Percentiles rank a stretch among this genome's conserved stretches.
Evolutionary conservation across 768 basidiomycete genomes (phyloP).

Genomic region (Filobasidium floriforme): DNA sequence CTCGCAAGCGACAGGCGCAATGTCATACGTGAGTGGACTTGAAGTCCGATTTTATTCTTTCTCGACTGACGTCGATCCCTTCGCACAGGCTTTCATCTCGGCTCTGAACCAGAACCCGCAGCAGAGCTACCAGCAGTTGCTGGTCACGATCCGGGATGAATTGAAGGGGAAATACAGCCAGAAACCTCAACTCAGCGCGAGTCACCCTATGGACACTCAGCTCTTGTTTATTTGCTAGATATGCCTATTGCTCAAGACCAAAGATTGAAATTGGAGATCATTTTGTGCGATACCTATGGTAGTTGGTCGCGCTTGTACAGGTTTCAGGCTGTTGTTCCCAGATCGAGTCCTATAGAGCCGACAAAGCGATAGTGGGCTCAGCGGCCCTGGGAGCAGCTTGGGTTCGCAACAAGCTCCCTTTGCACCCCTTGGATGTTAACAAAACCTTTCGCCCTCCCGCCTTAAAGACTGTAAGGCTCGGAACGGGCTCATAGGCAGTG

Average conservation of each 20-base stretch:
- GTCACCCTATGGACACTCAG: constrained; percentile 35
- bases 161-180: constrained; percentile 46
- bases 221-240: not conserved
- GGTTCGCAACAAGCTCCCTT: no score
- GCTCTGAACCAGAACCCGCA: constrained; percentile 46
- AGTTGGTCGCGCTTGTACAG: no score
- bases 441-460: no score
- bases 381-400: no score
- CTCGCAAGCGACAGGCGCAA: constrained; percentile 50
- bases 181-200: constrained; percentile 46
- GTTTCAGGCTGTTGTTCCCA: no score
- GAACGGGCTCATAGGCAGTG: no score
- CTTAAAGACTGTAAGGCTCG: no score
- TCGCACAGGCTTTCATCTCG: constrained; percentile 42
- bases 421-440: no score
- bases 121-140: constrained; percentile 42
- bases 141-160: constrained; percentile 46
- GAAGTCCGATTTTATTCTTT: not conserved
- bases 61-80: not conserved
- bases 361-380: no score
- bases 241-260: not conserved
- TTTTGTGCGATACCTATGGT: no score
- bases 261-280: no score
- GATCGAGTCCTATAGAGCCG: no score
- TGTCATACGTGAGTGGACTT: constrained; percentile 44